Percentiles rank a stretch among this genome's conserved stretches.
Evolutionary conservation across 1,284 basidiomycete genomes (phyloP).

Genomic region (Pulveroboletus ridleyi): DNA sequence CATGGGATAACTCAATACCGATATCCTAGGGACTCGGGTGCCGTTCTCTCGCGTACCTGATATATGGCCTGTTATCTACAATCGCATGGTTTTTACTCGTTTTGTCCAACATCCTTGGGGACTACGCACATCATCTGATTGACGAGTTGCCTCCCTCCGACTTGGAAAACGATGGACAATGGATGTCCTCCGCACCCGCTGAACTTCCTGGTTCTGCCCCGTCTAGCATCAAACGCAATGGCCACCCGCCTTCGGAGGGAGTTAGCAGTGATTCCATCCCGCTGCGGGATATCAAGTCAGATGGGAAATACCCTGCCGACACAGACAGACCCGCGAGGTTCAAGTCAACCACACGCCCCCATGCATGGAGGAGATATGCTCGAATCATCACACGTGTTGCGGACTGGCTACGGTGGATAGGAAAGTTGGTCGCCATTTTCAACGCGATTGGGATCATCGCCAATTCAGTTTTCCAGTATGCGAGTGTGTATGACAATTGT

Average conservation of each 20-base stretch:
- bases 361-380: neutral
- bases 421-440: constrained; percentile 31
- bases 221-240: too few species aligned
- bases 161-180: constrained; percentile 2
- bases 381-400: constrained; percentile 10
- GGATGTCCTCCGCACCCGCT: neutral
- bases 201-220: too few species aligned
- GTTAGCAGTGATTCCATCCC: neutral
- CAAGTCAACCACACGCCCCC: neutral
- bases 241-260: too few species aligned
- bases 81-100: constrained; percentile 46
- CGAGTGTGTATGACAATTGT: constrained; percentile 31
- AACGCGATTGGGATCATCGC: constrained; percentile 31
- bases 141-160: constrained; percentile 11
- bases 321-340: neutral
- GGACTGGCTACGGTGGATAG: constrained; percentile 29
- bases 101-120: constrained; percentile 42
- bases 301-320: too few species aligned
- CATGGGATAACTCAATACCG: neutral
- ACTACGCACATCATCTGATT: constrained; percentile 33
- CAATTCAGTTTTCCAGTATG: constrained; percentile 30
- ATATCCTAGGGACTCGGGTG: constrained; percentile 43
- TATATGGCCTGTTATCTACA: constrained; percentile 46
- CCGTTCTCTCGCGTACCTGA: constrained; percentile 44
- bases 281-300: neutral